phyloP scores from a whole-genome alignment of 2,329 filamentous ascomycete species.

The Coniosporium tulheliwenetii region DNA sequence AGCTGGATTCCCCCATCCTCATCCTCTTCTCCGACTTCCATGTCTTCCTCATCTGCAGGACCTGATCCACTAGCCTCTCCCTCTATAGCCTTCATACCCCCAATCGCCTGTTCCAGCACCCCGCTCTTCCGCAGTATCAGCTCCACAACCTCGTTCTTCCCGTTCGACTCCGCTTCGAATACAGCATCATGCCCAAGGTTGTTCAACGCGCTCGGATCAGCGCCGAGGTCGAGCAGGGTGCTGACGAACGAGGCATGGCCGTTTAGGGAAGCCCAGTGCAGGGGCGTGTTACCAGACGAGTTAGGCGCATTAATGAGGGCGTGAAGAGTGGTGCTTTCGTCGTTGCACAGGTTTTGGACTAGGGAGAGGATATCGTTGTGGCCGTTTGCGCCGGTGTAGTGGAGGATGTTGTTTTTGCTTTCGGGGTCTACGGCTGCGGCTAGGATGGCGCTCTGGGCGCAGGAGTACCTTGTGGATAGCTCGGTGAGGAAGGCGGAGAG shows the following conservation, averaged over 20 bases:
- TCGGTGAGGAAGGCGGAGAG: conserved; percentile 43
- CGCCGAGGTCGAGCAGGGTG: conserved; percentile 51
- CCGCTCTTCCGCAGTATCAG: conserved; percentile 31
- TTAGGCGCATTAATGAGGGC: conserved; percentile 56
- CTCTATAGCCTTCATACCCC: conserved; percentile 6
- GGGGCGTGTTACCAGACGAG: conserved; percentile 69
- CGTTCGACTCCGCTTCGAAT: conserved; percentile 33
- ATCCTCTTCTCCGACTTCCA: conserved; percentile 2
- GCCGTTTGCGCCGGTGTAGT: conserved; percentile 89
- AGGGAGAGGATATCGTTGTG: conserved; percentile 42
- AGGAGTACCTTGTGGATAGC: conserved; percentile 46
- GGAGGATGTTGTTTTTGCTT: conserved; percentile 64
- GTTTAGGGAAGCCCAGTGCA: conserved; percentile 89
- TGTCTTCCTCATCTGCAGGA: conserved; percentile 2
- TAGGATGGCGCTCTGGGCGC: conserved; percentile 48
- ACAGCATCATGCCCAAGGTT: conserved; percentile 57
- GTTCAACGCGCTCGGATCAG: conserved; percentile 65
- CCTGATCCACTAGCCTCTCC: conserved; percentile 3
- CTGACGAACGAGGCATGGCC: conserved; percentile 73
- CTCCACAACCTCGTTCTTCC: conserved; percentile 31
- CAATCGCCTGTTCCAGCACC: conserved; percentile 17
- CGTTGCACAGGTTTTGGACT: too few relatives aligned
- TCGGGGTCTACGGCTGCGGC: conserved; percentile 55
- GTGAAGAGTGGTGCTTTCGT: conserved; percentile 5
- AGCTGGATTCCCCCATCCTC: background rate